Conservation (phyloP, 164 flowering plant genomes). For the Malania oleifera region DNA sequence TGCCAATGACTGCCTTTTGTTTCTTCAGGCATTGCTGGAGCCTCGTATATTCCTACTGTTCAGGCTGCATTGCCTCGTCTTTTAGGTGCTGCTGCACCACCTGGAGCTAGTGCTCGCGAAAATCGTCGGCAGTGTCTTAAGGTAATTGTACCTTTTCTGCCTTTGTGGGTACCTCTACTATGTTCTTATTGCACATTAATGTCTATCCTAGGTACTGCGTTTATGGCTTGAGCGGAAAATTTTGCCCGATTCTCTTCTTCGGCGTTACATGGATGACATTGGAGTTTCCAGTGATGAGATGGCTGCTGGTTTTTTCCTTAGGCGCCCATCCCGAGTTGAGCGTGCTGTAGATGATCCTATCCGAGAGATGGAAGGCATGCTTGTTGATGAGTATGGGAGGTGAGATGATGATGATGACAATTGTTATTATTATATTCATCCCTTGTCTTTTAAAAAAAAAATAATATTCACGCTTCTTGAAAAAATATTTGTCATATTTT, state of each 20-base stretch:
- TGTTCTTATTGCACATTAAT: slow-evolving; percentile 1
- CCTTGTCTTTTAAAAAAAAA: too few relatives aligned
- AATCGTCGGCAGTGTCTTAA: slow-evolving; percentile 95
- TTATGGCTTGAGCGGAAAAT: slow-evolving; percentile 98
- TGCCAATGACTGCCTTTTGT: too few relatives aligned
- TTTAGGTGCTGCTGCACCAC: slow-evolving; percentile 89
- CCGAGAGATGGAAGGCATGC: slow-evolving; percentile 98
- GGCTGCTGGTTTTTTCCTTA: slow-evolving; percentile 43
- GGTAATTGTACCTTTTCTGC: slow-evolving; percentile 31
- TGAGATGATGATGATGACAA: too few relatives aligned
- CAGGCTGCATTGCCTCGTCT: slow-evolving; percentile 95
- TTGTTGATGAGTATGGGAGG: slow-evolving; percentile 99
- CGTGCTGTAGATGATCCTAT: slow-evolving; percentile 96
- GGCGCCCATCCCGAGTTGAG: slow-evolving; percentile 88
- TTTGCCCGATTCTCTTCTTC: slow-evolving; percentile 75
- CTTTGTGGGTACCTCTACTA: not conserved
- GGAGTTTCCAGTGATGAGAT: slow-evolving; percentile 69
- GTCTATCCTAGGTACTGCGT: slow-evolving; percentile 65
- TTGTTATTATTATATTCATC: too few relatives aligned
- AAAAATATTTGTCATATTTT: too few relatives aligned
- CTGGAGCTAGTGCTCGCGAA: slow-evolving; percentile 86
- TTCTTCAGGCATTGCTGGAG: slow-evolving; percentile 78
- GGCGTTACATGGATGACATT: slow-evolving; percentile 79
- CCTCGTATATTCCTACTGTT: slow-evolving; percentile 85
- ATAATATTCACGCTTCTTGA: too few relatives aligned